Evolutionary conservation across 441 rosid genomes (phyloP), one percentile per base, ranked within the genome.

Genomic region (Populus tomentosa): DNA sequence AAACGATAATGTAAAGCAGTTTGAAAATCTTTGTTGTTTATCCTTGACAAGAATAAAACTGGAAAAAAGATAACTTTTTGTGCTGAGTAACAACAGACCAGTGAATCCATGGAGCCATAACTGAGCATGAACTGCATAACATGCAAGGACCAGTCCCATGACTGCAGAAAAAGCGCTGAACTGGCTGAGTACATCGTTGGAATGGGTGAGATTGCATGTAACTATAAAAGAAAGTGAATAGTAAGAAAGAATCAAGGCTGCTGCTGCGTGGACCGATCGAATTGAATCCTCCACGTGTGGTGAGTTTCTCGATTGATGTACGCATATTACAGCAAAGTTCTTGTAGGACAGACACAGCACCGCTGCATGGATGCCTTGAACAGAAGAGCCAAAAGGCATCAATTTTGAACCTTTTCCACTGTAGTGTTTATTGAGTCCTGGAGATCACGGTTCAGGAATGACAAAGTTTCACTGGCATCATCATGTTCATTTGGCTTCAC

Each of bases 301-400:
- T 21, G 23, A 61, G 28, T 9, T 21, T 21, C 28, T 67, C 21
- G 64, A 56, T 46, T 30, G 53, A 30, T 30, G 28, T 3, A 26
- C 28, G 28, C 28, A 61, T 21, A 61, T 3, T 10, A 21, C 65
- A 35, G 10, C 11, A n/a, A 40, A 73, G 69, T 67, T 21, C 8
- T 24, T 63, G 46, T 16, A 38, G 62, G 76, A 32, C 70, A 65
- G 23, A 26, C 67, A 40, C 14, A 40, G 23, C 24, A 4, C 30
- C 79, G 20, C 38, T 20, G 65, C 65, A 61, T 61, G 65, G 11
- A 61, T 21, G 65, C 62, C 67, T 69, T 59, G 67, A 69, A 53
- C 67, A 76, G 38, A 56, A 56, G 30, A 59, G 61, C 68, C 33
- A 24, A 68, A 5, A 11, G 35, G 24, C 21, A 75, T 67, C 66